Percentiles rank a stretch among this genome's conserved stretches.
These are phyloP conservation scores for Elaeis guineensis DNA, from an alignment of 176 grass and related monocot species.

Conservation along the genomic window DNA sequence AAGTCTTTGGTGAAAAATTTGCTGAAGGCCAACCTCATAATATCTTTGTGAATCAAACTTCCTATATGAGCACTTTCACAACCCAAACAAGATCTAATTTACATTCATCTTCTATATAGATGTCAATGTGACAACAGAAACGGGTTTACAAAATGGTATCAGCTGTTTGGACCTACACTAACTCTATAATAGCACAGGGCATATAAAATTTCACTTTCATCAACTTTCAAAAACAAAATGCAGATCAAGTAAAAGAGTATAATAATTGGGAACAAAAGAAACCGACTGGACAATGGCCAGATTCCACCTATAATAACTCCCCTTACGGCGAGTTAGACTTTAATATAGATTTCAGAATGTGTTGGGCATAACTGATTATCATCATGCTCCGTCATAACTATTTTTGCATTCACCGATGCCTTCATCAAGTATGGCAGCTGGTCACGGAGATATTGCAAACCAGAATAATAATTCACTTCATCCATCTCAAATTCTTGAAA, in stretches of 20 bases:
- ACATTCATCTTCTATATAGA: too few relatives aligned
- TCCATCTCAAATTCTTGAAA: conserved; percentile 45
- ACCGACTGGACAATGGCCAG: conserved; percentile 1
- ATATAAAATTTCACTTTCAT: conserved; percentile 12
- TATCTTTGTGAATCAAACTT: too few relatives aligned
- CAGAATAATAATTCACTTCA: conserved; percentile 20
- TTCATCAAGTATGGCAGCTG: conserved; percentile 35
- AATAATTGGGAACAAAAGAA: not conserved
- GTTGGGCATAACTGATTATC: conserved; percentile 36
- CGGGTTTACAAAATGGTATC: too few relatives aligned
- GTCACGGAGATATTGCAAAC: conserved; percentile 23
- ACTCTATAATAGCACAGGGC: not conserved
- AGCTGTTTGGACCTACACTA: too few relatives aligned
- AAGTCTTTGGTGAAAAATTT: too few relatives aligned
- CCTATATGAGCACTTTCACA: too few relatives aligned
- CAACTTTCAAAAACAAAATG: not conserved
- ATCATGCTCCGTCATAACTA: conserved; percentile 47
- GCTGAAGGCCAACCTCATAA: too few relatives aligned
- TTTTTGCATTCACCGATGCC: conserved; percentile 44
- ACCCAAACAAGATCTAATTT: too few relatives aligned
- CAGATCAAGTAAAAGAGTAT: conserved; percentile 4
- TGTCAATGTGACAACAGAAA: too few relatives aligned
- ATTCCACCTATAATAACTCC: conserved; percentile 11
- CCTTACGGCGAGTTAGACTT: conserved; percentile 40
- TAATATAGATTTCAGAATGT: conserved; percentile 72